A percentile compares a stretch with the other conserved stretches of the same genome.
Evolutionary conservation across 805 yeast species (phyloP).

Genomic region (Metahyphopichia silvanorum): DNA sequence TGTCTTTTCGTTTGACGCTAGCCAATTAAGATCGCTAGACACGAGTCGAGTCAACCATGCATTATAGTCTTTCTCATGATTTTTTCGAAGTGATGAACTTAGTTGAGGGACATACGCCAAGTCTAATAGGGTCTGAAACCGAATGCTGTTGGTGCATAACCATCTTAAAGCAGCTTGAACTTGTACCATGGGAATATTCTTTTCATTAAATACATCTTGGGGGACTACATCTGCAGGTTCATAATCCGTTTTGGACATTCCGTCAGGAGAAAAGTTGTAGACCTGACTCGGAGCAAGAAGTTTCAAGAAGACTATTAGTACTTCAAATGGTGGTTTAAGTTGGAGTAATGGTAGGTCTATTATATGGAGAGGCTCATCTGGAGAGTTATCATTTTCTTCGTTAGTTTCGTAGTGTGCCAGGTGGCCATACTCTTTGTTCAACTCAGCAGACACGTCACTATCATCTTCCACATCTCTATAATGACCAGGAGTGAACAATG

Average conservation of each 20-base stretch:
- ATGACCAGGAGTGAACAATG: conserved; percentile 30
- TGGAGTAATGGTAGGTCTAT: conserved; percentile 59
- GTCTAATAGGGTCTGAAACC: conserved; percentile 18
- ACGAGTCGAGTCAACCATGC: conserved; percentile 48
- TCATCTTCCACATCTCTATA: conserved; percentile 2
- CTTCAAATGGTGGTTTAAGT: conserved; percentile 44
- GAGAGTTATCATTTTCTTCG: conserved; percentile 3
- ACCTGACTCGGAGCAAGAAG: conserved; percentile 49
- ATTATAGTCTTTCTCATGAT: conserved; percentile 36
- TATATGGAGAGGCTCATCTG: conserved; percentile 39
- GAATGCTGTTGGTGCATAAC: conserved; percentile 37
- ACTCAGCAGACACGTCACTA: neutral
- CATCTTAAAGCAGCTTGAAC: conserved; percentile 37
- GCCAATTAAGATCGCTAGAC: conserved; percentile 49
- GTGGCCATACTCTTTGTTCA: neutral
- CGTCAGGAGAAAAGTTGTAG: conserved; percentile 44
- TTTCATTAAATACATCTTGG: conserved; percentile 26
- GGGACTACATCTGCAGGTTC: conserved; percentile 6
- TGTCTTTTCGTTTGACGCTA: conserved; percentile 32
- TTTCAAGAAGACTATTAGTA: conserved; percentile 42
- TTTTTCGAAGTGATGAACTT: conserved; percentile 22
- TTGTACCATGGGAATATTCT: conserved; percentile 21
- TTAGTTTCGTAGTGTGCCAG: neutral
- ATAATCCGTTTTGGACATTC: conserved; percentile 3
- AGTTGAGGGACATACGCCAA: conserved; percentile 23